Conservation (phyloP, 2,329 filamentous ascomycete genomes). For the Monilinia fructigena region DNA sequence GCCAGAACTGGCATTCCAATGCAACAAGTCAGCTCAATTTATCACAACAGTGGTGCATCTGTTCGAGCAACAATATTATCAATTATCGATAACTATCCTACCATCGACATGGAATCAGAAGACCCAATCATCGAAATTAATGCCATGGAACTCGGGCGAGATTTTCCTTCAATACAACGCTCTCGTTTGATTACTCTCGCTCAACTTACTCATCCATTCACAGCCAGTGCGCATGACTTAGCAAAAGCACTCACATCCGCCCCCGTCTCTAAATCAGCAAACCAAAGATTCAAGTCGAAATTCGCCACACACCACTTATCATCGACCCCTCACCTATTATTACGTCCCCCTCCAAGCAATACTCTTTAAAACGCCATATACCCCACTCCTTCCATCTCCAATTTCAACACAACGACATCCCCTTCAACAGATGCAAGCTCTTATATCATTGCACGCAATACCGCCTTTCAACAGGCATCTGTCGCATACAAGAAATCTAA, state of each 20-base stretch:
- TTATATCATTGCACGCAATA: slow-evolving; percentile 30
- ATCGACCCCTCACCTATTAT: slow-evolving; percentile 21
- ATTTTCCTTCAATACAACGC: slow-evolving; percentile 53
- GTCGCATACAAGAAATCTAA: slow-evolving; percentile 59
- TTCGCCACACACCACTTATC: slow-evolving; percentile 36
- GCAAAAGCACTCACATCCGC: slow-evolving; percentile 51
- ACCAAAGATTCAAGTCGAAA: slow-evolving; percentile 34
- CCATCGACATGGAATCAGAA: slow-evolving; percentile 43
- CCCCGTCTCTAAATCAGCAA: slow-evolving; percentile 19
- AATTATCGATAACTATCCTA: slow-evolving; percentile 42
- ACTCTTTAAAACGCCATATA: slow-evolving; percentile 24
- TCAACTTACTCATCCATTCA: slow-evolving; percentile 55
- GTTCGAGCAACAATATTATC: slow-evolving; percentile 54
- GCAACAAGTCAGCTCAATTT: slow-evolving; percentile 53
- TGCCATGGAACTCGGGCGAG: slow-evolving; percentile 52
- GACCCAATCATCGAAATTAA: slow-evolving; percentile 48
- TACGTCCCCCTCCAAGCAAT: slow-evolving; percentile 13
- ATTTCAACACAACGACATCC: neutral
- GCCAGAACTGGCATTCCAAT: slow-evolving; percentile 49
- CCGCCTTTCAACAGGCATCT: slow-evolving; percentile 56
- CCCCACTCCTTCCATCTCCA: slow-evolving; percentile 2
- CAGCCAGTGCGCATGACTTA: slow-evolving; percentile 57
- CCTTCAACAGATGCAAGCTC: slow-evolving; percentile 19
- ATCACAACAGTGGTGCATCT: slow-evolving; percentile 59
- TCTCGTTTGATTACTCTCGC: slow-evolving; percentile 53